Percentiles rank a stretch among this genome's conserved stretches.
Evolutionary conservation across 768 basidiomycete genomes (phyloP).

Genomic region (Psilocybe azurescens): DNA sequence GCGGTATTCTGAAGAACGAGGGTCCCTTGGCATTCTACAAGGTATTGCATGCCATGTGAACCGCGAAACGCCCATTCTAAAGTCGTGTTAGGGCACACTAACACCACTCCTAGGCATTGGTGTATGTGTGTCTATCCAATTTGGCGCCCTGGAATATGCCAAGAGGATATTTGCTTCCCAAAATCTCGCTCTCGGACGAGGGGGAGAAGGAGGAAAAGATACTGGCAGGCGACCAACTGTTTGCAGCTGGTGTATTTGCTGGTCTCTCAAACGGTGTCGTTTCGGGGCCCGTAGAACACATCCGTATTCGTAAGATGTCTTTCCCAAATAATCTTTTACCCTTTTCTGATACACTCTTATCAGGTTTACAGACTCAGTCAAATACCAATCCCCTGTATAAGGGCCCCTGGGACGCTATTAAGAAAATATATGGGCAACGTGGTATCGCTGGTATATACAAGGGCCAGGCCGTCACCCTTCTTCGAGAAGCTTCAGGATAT

Average conservation of each 20-base stretch:
- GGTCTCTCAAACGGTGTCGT: conserved; percentile 92
- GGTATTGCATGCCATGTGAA: conserved; percentile 42
- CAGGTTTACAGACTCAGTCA: conserved; percentile 92
- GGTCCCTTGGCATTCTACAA: conserved; percentile 96
- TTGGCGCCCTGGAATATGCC: conserved; percentile 84
- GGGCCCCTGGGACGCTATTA: conserved; percentile 89
- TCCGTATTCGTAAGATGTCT: conserved; percentile 80
- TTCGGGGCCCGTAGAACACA: conserved; percentile 96
- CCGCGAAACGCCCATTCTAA: conserved; percentile 3
- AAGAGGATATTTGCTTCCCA: conserved; percentile 78
- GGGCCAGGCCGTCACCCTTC: conserved; percentile 88
- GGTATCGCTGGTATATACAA: conserved; percentile 91
- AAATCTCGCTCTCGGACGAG: conserved; percentile 62
- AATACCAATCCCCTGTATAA: conserved; percentile 74
- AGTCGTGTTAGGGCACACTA: conserved; percentile 72
- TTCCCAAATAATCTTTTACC: conserved; percentile 11
- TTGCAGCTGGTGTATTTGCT: conserved; percentile 80
- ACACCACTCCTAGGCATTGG: conserved; percentile 93
- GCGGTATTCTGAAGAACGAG: conserved; percentile 89
- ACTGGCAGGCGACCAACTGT: conserved; percentile 68
- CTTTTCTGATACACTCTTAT: background rate
- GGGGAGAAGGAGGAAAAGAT: conserved; percentile 67
- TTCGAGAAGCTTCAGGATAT: conserved; percentile 83
- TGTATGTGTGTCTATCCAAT: conserved; percentile 95
- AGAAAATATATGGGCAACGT: conserved; percentile 76